Evolutionary conservation across 768 basidiomycete genomes (phyloP), one percentile per base, ranked within the genome.

Genomic region (Agaricus blazei): DNA sequence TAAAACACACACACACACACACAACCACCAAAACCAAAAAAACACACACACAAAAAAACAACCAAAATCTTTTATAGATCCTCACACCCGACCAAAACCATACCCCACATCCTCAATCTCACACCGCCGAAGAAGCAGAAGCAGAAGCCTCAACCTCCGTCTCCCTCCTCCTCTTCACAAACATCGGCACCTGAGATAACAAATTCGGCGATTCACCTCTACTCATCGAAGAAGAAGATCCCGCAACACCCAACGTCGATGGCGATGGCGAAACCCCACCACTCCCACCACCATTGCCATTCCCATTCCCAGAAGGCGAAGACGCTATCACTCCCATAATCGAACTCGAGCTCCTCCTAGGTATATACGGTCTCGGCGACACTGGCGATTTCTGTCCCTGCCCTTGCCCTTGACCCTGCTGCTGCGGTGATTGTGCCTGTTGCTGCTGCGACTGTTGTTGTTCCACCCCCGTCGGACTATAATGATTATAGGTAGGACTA

Each of bases 331-430:
- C 50, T 54, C 67, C 71, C 59, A 75, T 65, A 29, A 77, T 72
- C 8, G 75, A 74, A 38, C 19, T 40, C 41, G 70, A 69, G 1
- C 77, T 74, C 34, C 74, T 69, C 2, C 85, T 81, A 1, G 82
- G 75, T 24, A 87, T 67, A 59, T 88, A 88, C 9, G 83, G 80
- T n/a, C 76, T 72, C 1, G 84, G 80, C 0, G 75, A 62, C 2
- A 76, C 75, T 0, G 75, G 63, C 1, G 77, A 75, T 58, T 78
- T 80, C 23, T 71, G 64, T 8, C 63, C 65, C 36, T 71, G 47
- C 42, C 43, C 47, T 28, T 2, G 34, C 34, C 34, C 34, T 34
- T 34, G 34, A 34, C 11, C 34, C 34, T 19, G 19, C 1, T 19
- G 19, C 19, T 19, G 19, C 19, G 19, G 19, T 19, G 19, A 19